phyloP scores from a whole-genome alignment of 164 flowering plant genomes.

The Vitis vinifera region ASM3070453v1 NC_081809.1:2493001-2493500 shows the following conservation, averaged over 20 bases:
- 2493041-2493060: too few relatives aligned
- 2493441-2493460: constrained; percentile 71
- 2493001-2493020: too few relatives aligned
- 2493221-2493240: background rate
- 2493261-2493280: background rate
- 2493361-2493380: constrained; percentile 94
- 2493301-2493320: background rate
- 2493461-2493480: constrained; percentile 92
- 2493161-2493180: too few relatives aligned
- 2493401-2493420: constrained; percentile 72
- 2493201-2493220: too few relatives aligned
- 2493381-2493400: constrained; percentile 91
- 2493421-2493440: constrained; percentile 87
- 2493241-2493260: background rate
- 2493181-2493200: too few relatives aligned
- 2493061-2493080: too few relatives aligned
- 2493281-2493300: background rate
- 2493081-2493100: too few relatives aligned
- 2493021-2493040: too few relatives aligned
- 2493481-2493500: constrained; percentile 54
- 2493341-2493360: constrained; percentile 82
- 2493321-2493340: constrained; percentile 17
- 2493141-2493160: too few relatives aligned
- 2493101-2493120: too few relatives aligned
- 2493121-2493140: too few relatives aligned